These are phyloP conservation scores for Pleurotus sapidus DNA, from an alignment of 768 basidiomycete species.

Conservation along the genomic window DNA sequence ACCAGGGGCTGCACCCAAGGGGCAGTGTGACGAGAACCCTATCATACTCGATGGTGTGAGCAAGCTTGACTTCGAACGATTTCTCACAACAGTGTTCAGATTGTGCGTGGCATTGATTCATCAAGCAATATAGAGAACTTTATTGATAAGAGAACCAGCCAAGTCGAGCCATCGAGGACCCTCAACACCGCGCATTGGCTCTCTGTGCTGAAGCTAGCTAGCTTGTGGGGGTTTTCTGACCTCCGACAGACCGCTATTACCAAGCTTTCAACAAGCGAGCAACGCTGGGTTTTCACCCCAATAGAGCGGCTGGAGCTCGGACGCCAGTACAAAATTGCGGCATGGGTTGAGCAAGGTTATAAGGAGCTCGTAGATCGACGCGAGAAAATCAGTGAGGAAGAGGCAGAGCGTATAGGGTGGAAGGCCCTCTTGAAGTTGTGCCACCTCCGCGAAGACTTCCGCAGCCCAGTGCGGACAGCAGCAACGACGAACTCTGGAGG, in stretches of 20 bases:
- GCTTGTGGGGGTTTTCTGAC: constrained; percentile 2
- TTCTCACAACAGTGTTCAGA: not conserved
- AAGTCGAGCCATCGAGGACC: not conserved
- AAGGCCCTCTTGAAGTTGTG: not conserved
- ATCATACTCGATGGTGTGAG: not conserved
- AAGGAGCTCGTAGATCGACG: not conserved
- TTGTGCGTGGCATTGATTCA: not conserved
- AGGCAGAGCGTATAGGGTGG: not conserved
- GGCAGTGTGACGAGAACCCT: not conserved
- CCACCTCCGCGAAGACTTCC: not conserved
- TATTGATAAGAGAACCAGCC: not conserved
- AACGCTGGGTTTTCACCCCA: no score
- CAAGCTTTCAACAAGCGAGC: not conserved
- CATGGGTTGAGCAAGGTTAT: not conserved
- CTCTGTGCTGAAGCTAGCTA: not conserved
- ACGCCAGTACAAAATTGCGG: not conserved
- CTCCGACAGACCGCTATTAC: not conserved
- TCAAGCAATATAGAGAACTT: not conserved
- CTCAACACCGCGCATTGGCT: not conserved
- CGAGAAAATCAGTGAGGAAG: not conserved
- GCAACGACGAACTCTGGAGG: no score
- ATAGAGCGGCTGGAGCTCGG: not conserved
- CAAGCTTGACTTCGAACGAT: not conserved
- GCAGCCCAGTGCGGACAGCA: no score
- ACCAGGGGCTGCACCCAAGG: not conserved